Evolutionary conservation across 2,329 filamentous ascomycete genomes (phyloP), one percentile per base, ranked within the genome.

Genomic region (Arthrobotrys musiformis): DNA sequence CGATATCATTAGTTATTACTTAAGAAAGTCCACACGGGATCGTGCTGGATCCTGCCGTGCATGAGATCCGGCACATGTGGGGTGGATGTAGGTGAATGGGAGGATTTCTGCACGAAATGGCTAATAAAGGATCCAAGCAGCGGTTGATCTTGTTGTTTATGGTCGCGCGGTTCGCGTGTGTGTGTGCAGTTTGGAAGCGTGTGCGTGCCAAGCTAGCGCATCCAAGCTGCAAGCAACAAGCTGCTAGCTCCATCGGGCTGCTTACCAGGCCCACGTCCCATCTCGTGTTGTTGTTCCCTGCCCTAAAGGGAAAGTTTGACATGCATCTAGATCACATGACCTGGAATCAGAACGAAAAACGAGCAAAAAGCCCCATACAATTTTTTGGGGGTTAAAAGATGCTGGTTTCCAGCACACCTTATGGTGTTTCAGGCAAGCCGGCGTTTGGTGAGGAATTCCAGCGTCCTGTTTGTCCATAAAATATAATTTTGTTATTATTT

Each of bases 331-430:
- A 17, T 70, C 73, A 77, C 19, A 52, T 77, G 73, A 70, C 15
- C n/a, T 4, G 4, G n/a, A n/a, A 19, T 24, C 9, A 33, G 37
- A 52, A 22, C n/a, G 73, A 30, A 70, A 66, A 60, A 15, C n/a
- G 17, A 28, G n/a, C n/a, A 24, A 64, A 70, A 70, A 67, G 1
- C 26, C 24, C 73, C 73, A 77, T 77, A 77, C 66, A 77, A 77
- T 52, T 60, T 66, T 61, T 37, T 13, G 50, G 60, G 50, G 60
- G 58, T 42, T 66, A 67, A 70, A 77, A 77, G 70, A 50, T 61
- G 69, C 73, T 77, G 73, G 60, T 70, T 70, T 70, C 66, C 66
- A 62, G 58, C 66, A 77, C 73, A 70, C 73, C 37, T 54, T 70
- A 77, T 46, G 50, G 48, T 60, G 30, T 8, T 61, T 67, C 50